Conservation (phyloP, 805 yeast genomes). For the Monosporozyma solicola region DNA sequence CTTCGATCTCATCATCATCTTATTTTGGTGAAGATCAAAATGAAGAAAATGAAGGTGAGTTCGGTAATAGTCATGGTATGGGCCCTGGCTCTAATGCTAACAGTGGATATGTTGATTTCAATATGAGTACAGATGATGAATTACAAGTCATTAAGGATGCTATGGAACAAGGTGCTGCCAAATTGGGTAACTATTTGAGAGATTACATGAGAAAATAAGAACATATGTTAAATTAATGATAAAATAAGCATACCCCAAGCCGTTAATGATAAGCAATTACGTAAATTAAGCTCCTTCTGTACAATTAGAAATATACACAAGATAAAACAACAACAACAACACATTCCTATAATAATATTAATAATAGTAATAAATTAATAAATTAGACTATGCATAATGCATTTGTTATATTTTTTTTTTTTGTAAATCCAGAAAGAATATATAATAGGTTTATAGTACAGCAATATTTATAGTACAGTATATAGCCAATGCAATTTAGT, state of each 20-base stretch:
- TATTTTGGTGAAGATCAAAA: conserved; percentile 84
- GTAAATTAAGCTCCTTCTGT: neutral
- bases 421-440: neutral
- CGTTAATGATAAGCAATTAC: neutral
- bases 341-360: neutral
- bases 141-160: conserved; percentile 83
- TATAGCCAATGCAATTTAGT: neutral
- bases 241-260: neutral
- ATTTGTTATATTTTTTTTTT: neutral
- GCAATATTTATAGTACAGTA: neutral
- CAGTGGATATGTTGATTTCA: conserved; percentile 54
- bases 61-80: conserved; percentile 10
- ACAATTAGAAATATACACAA: neutral
- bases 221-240: neutral
- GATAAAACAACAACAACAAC: neutral
- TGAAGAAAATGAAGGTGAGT: conserved; percentile 28
- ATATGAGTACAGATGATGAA: conserved; percentile 79
- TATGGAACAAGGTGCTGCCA: conserved; percentile 87
- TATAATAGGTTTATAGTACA: neutral
- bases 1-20: conserved; percentile 82
- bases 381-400: neutral
- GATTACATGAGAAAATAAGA: conserved; percentile 56
- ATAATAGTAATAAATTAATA: neutral
- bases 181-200: conserved; percentile 74
- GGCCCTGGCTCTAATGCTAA: conserved; percentile 12